These are phyloP conservation scores for Leptographium procerum DNA, from an alignment of 2,329 filamentous ascomycete species.

Conservation along the genomic window DNA sequence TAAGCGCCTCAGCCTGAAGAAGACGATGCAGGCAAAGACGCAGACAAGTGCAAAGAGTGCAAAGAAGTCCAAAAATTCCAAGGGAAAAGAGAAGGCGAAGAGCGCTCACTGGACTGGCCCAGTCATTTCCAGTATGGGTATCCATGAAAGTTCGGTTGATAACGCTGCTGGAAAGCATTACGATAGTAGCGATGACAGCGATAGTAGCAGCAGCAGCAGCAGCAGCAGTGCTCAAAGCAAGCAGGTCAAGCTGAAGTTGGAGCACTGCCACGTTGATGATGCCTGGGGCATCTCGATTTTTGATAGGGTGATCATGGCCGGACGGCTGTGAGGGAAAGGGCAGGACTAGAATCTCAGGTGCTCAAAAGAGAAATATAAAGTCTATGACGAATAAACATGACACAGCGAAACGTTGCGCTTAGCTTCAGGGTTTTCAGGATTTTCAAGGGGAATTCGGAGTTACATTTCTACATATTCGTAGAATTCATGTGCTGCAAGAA, in stretches of 20 bases:
- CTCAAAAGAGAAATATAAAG: no score
- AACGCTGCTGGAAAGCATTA: constrained; percentile 15
- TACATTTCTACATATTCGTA: no score
- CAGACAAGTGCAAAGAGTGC: constrained; percentile 13
- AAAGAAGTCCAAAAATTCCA: constrained; percentile 22
- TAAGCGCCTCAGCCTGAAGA: constrained; percentile 24
- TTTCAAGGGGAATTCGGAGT: no score
- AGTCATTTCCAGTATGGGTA: constrained; percentile 15
- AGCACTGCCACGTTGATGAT: constrained; percentile 30
- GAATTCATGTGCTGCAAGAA: no score
- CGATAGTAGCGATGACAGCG: constrained; percentile 13
- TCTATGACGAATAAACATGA: no score
- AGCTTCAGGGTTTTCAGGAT: no score
- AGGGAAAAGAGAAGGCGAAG: constrained; percentile 23
- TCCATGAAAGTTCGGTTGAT: background rate
- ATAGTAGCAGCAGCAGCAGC: constrained; percentile 2
- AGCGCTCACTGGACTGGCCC: background rate
- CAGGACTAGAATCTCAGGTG: background rate
- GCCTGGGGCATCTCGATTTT: constrained; percentile 42
- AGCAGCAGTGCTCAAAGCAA: constrained; percentile 9
- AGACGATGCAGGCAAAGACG: constrained; percentile 17
- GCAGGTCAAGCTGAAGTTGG: constrained; percentile 24
- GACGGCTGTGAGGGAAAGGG: constrained; percentile 24
- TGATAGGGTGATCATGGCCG: constrained; percentile 41
- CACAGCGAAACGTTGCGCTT: no score